These are phyloP conservation scores for Zoysia matrella DNA, from an alignment of 202 grass and related monocot genomes.

Conservation along the genomic window DNA sequence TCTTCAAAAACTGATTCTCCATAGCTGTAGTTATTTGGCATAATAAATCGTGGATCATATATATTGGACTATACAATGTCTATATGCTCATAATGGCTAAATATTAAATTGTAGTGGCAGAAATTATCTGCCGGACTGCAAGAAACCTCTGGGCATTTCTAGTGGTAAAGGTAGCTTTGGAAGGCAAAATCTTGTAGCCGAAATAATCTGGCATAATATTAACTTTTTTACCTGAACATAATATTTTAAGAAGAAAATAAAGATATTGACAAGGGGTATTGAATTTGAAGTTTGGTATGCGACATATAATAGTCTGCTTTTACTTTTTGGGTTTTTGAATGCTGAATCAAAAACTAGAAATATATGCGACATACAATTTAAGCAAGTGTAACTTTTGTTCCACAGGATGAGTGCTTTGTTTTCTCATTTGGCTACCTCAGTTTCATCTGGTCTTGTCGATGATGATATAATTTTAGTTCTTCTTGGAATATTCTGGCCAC, in stretches of 20 bases:
- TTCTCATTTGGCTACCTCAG: constrained; percentile 59
- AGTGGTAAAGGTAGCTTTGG: too few relatives aligned
- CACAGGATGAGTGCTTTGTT: constrained; percentile 90
- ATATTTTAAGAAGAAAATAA: not conserved
- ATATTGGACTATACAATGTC: too few relatives aligned
- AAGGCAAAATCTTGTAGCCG: too few relatives aligned
- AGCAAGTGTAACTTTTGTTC: constrained; percentile 35
- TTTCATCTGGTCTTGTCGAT: constrained; percentile 60
- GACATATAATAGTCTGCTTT: not conserved
- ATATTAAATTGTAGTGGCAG: too few relatives aligned
- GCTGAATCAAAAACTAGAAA: not conserved
- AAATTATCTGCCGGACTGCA: too few relatives aligned
- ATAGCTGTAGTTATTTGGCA: too few relatives aligned
- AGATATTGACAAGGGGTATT: not conserved
- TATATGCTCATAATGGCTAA: too few relatives aligned
- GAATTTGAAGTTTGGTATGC: not conserved
- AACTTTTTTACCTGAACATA: not conserved
- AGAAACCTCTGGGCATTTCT: too few relatives aligned
- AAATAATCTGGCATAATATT: too few relatives aligned
- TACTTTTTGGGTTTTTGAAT: constrained; percentile 5
- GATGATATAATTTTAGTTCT: constrained; percentile 75
- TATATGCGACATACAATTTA: constrained; percentile 19
- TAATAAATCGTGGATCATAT: too few relatives aligned
- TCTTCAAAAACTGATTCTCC: too few relatives aligned
- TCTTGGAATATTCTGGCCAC: constrained; percentile 89